phyloP scores from a whole-genome alignment of 116 monocot genomes.

The Phalaenopsis hybrid region DNA sequence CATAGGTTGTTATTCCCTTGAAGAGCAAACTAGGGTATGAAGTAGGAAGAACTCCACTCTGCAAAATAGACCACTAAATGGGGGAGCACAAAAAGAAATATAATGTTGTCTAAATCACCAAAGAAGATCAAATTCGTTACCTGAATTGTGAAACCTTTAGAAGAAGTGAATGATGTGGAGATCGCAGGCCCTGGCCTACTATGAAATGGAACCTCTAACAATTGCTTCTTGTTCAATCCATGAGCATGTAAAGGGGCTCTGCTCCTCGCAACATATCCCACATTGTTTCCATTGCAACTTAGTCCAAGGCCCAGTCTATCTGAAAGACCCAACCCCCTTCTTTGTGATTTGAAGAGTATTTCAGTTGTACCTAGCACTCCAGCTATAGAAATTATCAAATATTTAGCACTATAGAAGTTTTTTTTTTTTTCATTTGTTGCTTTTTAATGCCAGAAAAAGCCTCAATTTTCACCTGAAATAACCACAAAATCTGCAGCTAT shows the following conservation, averaged over 20 bases:
- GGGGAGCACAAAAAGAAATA: neutral
- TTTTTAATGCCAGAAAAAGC: neutral
- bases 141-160: constrained; percentile 37
- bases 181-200: constrained; percentile 33
- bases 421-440: neutral
- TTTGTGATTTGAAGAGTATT: constrained; percentile 27
- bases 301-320: constrained; percentile 26
- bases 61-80: constrained; percentile 3
- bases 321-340: constrained; percentile 28
- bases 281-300: constrained; percentile 41
- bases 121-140: constrained; percentile 6
- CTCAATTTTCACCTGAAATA: constrained; percentile 21
- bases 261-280: constrained; percentile 35
- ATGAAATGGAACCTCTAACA: constrained; percentile 19
- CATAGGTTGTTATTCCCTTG: constrained; percentile 30
- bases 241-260: constrained; percentile 26
- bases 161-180: constrained; percentile 36
- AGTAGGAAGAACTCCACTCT: constrained; percentile 31
- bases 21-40: constrained; percentile 31
- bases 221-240: constrained; percentile 24
- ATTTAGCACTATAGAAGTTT: neutral
- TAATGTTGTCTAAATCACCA: neutral
- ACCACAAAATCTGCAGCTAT: constrained; percentile 27
- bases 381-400: constrained; percentile 12
- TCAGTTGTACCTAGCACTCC: constrained; percentile 33